Percentiles rank a stretch among this genome's conserved stretches.
Conservation (phyloP, 2,329 filamentous ascomycete genomes). For the Paradendryphiella salina region DNA sequence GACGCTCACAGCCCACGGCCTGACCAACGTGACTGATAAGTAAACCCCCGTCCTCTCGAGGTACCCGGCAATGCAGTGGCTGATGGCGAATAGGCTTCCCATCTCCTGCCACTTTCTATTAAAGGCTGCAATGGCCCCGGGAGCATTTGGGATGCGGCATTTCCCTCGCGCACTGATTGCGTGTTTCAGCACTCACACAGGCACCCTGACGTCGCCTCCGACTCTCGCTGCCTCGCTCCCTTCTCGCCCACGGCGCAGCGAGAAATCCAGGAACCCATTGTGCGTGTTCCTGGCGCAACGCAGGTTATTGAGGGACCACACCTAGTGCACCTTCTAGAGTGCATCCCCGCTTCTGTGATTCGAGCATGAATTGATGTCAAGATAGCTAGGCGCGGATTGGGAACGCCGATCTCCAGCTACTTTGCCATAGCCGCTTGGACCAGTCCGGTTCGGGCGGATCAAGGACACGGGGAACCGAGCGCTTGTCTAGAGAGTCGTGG, state of each 20-base stretch:
- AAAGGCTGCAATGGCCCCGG: constrained; percentile 14
- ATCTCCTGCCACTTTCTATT: constrained; percentile 14
- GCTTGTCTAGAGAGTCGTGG: constrained; percentile 28
- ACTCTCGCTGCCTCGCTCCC: constrained; percentile 3
- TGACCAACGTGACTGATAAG: constrained; percentile 30
- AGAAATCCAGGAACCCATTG: constrained; percentile 22
- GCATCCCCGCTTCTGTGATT: constrained; percentile 24
- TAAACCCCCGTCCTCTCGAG: constrained; percentile 20
- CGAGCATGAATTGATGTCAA: constrained; percentile 23
- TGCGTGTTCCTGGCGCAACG: constrained; percentile 33
- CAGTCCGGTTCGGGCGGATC: constrained; percentile 27
- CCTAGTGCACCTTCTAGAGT: constrained; percentile 20
- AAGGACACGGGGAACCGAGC: constrained; percentile 29
- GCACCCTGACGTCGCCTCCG: constrained; percentile 4
- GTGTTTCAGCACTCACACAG: constrained; percentile 20
- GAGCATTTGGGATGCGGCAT: constrained; percentile 9
- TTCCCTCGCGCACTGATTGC: constrained; percentile 15
- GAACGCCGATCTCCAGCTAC: constrained; percentile 27
- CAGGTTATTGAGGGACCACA: constrained; percentile 15
- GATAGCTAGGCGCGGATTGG: constrained; percentile 19
- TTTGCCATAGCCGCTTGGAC: constrained; percentile 23
- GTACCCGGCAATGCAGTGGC: constrained; percentile 23
- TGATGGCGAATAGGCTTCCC: constrained; percentile 14
- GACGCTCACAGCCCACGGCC: constrained; percentile 16
- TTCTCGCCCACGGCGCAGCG: not conserved